Percentiles rank a stretch among this genome's conserved stretches.
Evolutionary conservation across 1,139 yeast genomes (phyloP).

Genomic region (Hyphopichia buzzinii): DNA sequence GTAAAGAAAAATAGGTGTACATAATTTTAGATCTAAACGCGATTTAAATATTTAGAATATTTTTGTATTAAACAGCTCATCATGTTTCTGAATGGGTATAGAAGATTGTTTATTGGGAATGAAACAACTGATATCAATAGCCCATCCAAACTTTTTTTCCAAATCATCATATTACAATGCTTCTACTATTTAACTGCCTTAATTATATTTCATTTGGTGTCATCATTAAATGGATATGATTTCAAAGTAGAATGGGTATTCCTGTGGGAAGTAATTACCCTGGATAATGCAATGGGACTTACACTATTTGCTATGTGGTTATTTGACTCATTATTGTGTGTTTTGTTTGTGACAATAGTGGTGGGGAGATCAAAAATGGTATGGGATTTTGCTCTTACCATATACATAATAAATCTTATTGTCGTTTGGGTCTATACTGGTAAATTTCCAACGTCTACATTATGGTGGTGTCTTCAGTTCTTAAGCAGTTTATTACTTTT

Average conservation of each 20-base stretch:
- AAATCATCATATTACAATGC: conserved; percentile 61
- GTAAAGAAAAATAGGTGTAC: conserved; percentile 1
- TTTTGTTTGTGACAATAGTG: conserved; percentile 76
- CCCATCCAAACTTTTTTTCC: conserved; percentile 44
- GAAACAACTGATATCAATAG: conserved; percentile 31
- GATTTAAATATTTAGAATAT: not conserved
- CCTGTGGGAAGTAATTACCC: conserved; percentile 73
- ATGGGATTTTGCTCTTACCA: conserved; percentile 91
- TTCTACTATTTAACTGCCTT: conserved; percentile 67
- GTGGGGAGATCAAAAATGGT: conserved; percentile 93
- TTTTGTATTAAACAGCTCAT: not conserved
- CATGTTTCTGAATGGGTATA: conserved; percentile 21
- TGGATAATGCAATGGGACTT: conserved; percentile 79
- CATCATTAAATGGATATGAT: conserved; percentile 60
- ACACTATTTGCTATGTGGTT: conserved; percentile 75
- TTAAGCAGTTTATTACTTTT: conserved; percentile 69
- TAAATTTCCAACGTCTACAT: conserved; percentile 61
- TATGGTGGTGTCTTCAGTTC: conserved; percentile 86
- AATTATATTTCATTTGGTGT: conserved; percentile 53
- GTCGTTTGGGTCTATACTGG: conserved; percentile 68
- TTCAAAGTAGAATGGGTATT: conserved; percentile 71
- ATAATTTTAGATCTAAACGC: not conserved
- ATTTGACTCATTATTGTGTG: conserved; percentile 72
- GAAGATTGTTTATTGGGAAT: conserved; percentile 23
- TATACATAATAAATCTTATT: conserved; percentile 74